Evolutionary conservation across 1,284 basidiomycete species (phyloP).

Genomic region (Uromyces viciae-fabae): DNA sequence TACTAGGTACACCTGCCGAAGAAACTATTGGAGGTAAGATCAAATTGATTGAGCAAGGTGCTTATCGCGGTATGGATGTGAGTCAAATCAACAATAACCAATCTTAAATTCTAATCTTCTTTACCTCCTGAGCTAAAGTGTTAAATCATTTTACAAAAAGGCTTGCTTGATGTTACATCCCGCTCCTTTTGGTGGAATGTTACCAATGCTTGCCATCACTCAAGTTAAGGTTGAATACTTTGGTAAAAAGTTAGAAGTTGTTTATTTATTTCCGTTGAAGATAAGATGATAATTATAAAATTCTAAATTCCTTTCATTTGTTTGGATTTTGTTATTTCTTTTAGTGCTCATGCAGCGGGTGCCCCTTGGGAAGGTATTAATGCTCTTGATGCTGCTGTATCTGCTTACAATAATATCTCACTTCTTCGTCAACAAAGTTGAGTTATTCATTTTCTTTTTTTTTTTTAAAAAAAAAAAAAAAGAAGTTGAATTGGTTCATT

Average conservation of each 20-base stretch:
- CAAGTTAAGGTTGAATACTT: slow-evolving; percentile 56
- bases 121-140: slow-evolving; percentile 49
- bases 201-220: slow-evolving; percentile 62
- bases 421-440: slow-evolving; percentile 70
- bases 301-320: not conserved
- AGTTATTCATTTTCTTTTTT: slow-evolving; percentile 59
- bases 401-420: slow-evolving; percentile 71
- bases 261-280: not conserved
- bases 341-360: slow-evolving; percentile 51
- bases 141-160: not conserved
- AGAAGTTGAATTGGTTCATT: not conserved
- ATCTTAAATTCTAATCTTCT: slow-evolving; percentile 58
- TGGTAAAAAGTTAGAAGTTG: slow-evolving; percentile 45
- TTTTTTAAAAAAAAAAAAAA: too few species aligned
- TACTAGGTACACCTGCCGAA: slow-evolving; percentile 84
- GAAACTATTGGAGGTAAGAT: slow-evolving; percentile 76
- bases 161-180: slow-evolving; percentile 42
- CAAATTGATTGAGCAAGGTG: slow-evolving; percentile 67
- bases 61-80: slow-evolving; percentile 70
- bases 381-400: slow-evolving; percentile 75
- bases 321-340: not conserved
- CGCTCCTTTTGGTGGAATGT: slow-evolving; percentile 36
- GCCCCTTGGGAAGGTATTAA: slow-evolving; percentile 79
- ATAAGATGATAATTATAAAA: not conserved
- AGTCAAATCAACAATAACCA: slow-evolving; percentile 67